Evolutionary conservation across 305 asterid species (phyloP).

Genomic region (Rubia balearica): DNA sequence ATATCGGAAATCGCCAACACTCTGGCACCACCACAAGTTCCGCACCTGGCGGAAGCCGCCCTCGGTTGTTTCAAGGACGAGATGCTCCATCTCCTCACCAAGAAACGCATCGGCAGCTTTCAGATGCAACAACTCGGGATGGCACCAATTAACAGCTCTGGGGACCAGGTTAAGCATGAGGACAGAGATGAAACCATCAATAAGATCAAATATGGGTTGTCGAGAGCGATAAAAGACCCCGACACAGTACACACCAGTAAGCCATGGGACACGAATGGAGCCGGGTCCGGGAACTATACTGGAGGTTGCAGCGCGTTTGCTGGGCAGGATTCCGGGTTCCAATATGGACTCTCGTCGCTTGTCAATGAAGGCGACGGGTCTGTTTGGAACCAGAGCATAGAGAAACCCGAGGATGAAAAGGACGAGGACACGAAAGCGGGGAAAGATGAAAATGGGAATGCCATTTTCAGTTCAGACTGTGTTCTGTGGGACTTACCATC

Average conservation of each 20-base stretch:
- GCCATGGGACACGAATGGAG: slow-evolving; percentile 46
- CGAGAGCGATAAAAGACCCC: slow-evolving; percentile 60
- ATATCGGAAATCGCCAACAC: slow-evolving; percentile 81
- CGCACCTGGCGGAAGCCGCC: slow-evolving; percentile 91
- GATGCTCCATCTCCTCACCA: slow-evolving; percentile 94
- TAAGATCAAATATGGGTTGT: slow-evolving; percentile 55
- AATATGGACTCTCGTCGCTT: slow-evolving; percentile 43
- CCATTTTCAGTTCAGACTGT: slow-evolving; percentile 55
- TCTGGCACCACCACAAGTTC: slow-evolving; percentile 90
- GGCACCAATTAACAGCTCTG: slow-evolving; percentile 20
- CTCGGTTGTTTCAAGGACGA: slow-evolving; percentile 97
- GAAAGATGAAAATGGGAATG: slow-evolving; percentile 40
- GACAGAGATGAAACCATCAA: slow-evolving; percentile 53
- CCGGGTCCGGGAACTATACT: slow-evolving; percentile 27
- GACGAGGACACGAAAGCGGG: slow-evolving; percentile 34
- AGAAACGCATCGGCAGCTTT: slow-evolving; percentile 57
- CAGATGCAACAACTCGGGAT: slow-evolving; percentile 47
- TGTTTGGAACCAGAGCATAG: slow-evolving; percentile 65
- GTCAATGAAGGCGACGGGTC: slow-evolving; percentile 50
- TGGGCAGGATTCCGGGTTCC: slow-evolving; percentile 44
- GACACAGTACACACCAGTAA: slow-evolving; percentile 20
- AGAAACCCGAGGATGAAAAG: slow-evolving; percentile 40
- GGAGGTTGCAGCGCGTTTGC: slow-evolving; percentile 34
- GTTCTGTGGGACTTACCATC: slow-evolving; percentile 82
- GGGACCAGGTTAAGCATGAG: slow-evolving; percentile 33